These are phyloP conservation scores for Naganishia friedmannii DNA, from an alignment of 768 basidiomycete species.

Conservation along the genomic window DNA sequence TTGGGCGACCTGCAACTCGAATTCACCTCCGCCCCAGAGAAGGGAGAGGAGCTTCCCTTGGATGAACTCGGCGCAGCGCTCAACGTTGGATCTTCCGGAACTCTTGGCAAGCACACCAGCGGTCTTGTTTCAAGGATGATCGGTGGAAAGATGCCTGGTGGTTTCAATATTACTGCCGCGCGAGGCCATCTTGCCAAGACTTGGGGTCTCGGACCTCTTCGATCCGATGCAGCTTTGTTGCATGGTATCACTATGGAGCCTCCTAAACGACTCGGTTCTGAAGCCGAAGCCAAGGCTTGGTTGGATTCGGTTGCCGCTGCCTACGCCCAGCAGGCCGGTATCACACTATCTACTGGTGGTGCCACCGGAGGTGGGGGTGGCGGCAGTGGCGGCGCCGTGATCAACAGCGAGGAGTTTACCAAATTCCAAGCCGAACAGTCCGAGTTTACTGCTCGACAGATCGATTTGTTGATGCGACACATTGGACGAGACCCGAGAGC, in stretches of 20 bases:
- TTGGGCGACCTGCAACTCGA: conserved; percentile 94
- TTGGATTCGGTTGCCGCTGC: conserved; percentile 75
- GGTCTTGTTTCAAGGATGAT: conserved; percentile 86
- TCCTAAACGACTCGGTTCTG: conserved; percentile 83
- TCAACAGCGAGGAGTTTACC: conserved; percentile 97
- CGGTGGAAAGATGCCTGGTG: conserved; percentile 96
- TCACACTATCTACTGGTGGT: conserved; percentile 70
- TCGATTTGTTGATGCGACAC: conserved; percentile 96
- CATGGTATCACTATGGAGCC: conserved; percentile 91
- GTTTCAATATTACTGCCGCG: conserved; percentile 90
- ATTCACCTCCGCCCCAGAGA: conserved; percentile 91
- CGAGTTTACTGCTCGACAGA: conserved; percentile 83
- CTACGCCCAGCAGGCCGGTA: conserved; percentile 86
- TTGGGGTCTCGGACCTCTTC: conserved; percentile 90
- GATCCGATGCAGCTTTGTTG: conserved; percentile 84
- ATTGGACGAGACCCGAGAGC: conserved; percentile 87
- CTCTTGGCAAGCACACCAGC: conserved; percentile 87
- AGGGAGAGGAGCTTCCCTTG: conserved; percentile 93
- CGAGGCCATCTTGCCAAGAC: conserved; percentile 83
- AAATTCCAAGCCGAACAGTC: conserved; percentile 94
- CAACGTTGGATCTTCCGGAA: conserved; percentile 73
- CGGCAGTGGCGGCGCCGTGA: conserved; percentile 68
- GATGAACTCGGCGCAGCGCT: conserved; percentile 90
- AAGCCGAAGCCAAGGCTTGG: conserved; percentile 90
- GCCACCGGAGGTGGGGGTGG: conserved; percentile 62